phyloP scores from a whole-genome alignment of 1,139 yeast species.

The Scheffersomyces segobiensis region DNA sequence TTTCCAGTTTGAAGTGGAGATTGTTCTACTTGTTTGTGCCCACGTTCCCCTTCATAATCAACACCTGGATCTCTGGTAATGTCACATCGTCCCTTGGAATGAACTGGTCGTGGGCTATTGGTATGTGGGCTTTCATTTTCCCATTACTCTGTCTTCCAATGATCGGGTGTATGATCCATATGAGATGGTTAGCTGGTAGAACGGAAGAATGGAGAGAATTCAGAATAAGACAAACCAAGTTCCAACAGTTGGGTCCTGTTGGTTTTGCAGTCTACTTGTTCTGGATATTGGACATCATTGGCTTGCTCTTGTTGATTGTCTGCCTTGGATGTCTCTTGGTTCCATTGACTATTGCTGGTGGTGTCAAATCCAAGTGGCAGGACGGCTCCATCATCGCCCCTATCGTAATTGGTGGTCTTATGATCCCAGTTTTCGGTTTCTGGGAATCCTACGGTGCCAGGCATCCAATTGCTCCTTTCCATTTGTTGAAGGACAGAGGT shows the following conservation, averaged over 20 bases:
- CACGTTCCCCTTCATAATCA: slow-evolving; percentile 22
- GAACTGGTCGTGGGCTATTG: slow-evolving; percentile 35
- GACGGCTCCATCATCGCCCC: slow-evolving; percentile 36
- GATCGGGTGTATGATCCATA: slow-evolving; percentile 29
- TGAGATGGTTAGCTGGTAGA: slow-evolving; percentile 36
- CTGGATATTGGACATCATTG: slow-evolving; percentile 38
- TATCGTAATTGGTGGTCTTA: slow-evolving; percentile 35
- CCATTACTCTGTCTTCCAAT: slow-evolving; percentile 38
- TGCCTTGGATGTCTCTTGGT: slow-evolving; percentile 38
- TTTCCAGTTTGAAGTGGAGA: slow-evolving; percentile 24
- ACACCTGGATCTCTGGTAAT: slow-evolving; percentile 23
- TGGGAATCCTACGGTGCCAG: slow-evolving; percentile 35
- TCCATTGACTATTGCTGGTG: slow-evolving; percentile 43
- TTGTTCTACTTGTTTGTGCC: slow-evolving; percentile 21
- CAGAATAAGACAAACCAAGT: slow-evolving; percentile 20
- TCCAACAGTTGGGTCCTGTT: slow-evolving; percentile 22
- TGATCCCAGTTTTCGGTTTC: slow-evolving; percentile 30
- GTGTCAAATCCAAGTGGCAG: slow-evolving; percentile 29
- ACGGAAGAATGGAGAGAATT: slow-evolving; percentile 35
- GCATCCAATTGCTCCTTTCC: slow-evolving; percentile 34
- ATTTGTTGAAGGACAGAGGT: slow-evolving; percentile 37
- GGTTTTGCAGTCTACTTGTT: slow-evolving; percentile 27
- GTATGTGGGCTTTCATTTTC: slow-evolving; percentile 44
- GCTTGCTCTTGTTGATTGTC: slow-evolving; percentile 29
- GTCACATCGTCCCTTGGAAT: slow-evolving; percentile 14